Conservation (phyloP, 1,284 basidiomycete genomes). For the Peniophora sp. region DNA sequence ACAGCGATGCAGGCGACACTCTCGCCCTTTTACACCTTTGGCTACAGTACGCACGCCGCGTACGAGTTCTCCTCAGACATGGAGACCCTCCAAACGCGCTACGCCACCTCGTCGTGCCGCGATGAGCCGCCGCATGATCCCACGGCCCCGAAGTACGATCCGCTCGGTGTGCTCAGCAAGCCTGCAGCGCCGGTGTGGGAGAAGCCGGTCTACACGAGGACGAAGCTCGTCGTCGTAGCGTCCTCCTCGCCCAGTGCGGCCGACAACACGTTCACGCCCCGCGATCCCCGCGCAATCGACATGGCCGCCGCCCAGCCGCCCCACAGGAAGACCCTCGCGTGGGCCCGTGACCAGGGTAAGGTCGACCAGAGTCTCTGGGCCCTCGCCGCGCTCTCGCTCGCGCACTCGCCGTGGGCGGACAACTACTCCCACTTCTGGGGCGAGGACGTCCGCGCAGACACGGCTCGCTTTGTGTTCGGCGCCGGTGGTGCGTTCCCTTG, state of each 20-base stretch:
- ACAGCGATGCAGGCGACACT: slow-evolving; percentile 1
- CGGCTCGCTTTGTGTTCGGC: slow-evolving; percentile 8
- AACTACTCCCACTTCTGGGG: slow-evolving; percentile 11
- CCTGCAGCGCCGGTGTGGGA: slow-evolving; percentile 3
- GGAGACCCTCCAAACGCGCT: slow-evolving; percentile 1
- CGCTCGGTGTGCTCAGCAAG: slow-evolving; percentile 10
- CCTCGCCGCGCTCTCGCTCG: slow-evolving; percentile 11
- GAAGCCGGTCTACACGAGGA: too few species aligned
- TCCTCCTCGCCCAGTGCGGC: too few species aligned
- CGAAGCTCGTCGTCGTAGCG: too few species aligned
- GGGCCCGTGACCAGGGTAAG: not conserved
- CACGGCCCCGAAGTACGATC: slow-evolving; percentile 8
- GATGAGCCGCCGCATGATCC: slow-evolving; percentile 1
- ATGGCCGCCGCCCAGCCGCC: slow-evolving; percentile 5
- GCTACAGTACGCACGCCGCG: not conserved
- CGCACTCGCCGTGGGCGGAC: slow-evolving; percentile 9
- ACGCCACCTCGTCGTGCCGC: slow-evolving; percentile 10
- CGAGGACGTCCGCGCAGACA: slow-evolving; percentile 5
- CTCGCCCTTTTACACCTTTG: slow-evolving; percentile 5
- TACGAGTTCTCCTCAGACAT: not conserved
- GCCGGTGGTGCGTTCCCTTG: slow-evolving; percentile 9
- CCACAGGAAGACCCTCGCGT: not conserved
- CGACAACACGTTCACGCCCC: too few species aligned
- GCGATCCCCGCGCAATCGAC: slow-evolving; percentile 2
- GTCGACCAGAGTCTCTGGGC: not conserved